Conservation (phyloP, 371 early-diverging fungal species). For the Enterocytospora artemiae region DNA sequence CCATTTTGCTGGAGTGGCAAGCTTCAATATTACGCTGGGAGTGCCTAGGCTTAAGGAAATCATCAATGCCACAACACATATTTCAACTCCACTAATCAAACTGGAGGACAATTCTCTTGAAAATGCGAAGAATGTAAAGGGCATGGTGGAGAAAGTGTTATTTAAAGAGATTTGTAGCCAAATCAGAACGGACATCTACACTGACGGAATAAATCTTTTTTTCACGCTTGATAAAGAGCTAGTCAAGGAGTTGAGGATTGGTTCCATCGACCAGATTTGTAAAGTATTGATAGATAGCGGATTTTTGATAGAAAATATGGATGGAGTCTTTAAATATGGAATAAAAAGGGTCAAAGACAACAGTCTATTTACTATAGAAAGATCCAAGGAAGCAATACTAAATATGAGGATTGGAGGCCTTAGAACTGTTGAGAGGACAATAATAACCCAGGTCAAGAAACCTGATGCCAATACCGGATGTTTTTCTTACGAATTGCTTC, state of each 20-base stretch:
- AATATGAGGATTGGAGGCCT: slow-evolving; percentile 72
- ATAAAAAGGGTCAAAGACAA: slow-evolving; percentile 61
- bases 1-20: slow-evolving; percentile 98
- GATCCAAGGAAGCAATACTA: slow-evolving; percentile 67
- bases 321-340: slow-evolving; percentile 61
- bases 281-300: background rate
- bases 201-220: slow-evolving; percentile 14
- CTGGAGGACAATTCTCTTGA: slow-evolving; percentile 49
- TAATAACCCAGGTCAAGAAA: slow-evolving; percentile 64
- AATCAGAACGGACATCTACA: too few relatives aligned
- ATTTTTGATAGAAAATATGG: slow-evolving; percentile 59
- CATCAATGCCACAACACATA: slow-evolving; percentile 62
- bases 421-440: slow-evolving; percentile 70
- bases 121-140: slow-evolving; percentile 68
- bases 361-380: slow-evolving; percentile 65
- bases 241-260: slow-evolving; percentile 4
- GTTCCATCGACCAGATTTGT: too few relatives aligned
- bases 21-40: slow-evolving; percentile 95
- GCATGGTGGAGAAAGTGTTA: slow-evolving; percentile 73
- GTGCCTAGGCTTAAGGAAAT: slow-evolving; percentile 96
- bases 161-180: too few relatives aligned
- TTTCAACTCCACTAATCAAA: slow-evolving; percentile 82
- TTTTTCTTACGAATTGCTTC: slow-evolving; percentile 64
- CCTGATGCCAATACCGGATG: slow-evolving; percentile 58
- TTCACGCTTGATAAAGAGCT: slow-evolving; percentile 16